A percentile compares a stretch with the other conserved stretches of the same genome.
Evolutionary conservation across 2,329 filamentous ascomycete genomes (phyloP).

Genomic region (Aspergillus transmontanensis): DNA sequence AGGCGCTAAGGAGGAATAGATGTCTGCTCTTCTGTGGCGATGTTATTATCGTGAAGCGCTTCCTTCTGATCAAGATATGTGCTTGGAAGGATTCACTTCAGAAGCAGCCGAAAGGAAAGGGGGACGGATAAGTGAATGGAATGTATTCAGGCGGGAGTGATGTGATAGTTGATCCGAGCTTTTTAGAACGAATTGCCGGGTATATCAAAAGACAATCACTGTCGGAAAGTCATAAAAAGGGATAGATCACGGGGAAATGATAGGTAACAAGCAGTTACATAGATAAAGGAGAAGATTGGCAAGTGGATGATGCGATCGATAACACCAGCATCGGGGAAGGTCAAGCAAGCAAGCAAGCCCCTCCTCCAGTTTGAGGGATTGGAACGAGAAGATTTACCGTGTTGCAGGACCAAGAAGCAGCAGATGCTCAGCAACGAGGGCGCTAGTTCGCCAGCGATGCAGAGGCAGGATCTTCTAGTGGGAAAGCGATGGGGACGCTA

Average conservation of each 20-base stretch:
- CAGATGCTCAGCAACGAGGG: constrained; percentile 21
- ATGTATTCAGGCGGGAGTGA: constrained; percentile 6
- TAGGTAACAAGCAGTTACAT: constrained; percentile 18
- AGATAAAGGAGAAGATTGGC: constrained; percentile 9
- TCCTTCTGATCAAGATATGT: neutral
- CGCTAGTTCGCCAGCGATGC: constrained; percentile 23
- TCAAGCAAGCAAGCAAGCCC: constrained; percentile 15
- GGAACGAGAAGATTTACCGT: constrained; percentile 24
- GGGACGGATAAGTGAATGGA: neutral
- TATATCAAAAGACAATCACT: constrained; percentile 4
- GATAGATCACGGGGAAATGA: constrained; percentile 15
- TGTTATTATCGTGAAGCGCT: constrained; percentile 8
- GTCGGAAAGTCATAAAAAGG: constrained; percentile 9
- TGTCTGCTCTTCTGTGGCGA: constrained; percentile 7
- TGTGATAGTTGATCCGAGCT: constrained; percentile 20
- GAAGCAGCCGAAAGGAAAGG: neutral
- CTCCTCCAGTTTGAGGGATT: constrained; percentile 22
- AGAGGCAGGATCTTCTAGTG: constrained; percentile 18
- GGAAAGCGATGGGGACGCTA: constrained; percentile 19
- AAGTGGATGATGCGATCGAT: constrained; percentile 17
- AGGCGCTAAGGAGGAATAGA: constrained; percentile 9
- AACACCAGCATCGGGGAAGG: constrained; percentile 14
- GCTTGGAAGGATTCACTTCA: neutral
- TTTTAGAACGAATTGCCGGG: constrained; percentile 15
- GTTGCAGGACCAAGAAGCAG: constrained; percentile 23